Evolutionary conservation across 345 rosid species (phyloP), one percentile per base, ranked within the genome.

Genomic region (Mangifera indica): DNA sequence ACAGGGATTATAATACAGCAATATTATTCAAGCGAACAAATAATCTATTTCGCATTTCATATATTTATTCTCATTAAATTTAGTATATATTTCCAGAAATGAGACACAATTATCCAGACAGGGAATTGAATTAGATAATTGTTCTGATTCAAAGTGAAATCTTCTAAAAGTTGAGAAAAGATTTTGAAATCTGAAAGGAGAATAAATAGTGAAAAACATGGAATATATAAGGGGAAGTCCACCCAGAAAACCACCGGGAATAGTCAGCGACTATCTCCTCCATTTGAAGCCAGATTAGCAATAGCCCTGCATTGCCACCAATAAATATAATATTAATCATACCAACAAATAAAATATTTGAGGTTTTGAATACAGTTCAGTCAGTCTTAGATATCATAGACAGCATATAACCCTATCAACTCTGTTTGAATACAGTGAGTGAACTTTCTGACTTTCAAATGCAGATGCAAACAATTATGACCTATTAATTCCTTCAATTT

Each of bases 221-320:
- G 59, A 46, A 54, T 69, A 72, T 62, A 55, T 59, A 63, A 73
- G 17, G 65, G 37, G 57, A 70, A 61, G 69, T 60, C 57, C 17
- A 18, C 12, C 64, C 48, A 53, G 6, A 7, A 49, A 57, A 60
- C 20, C 78, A 59, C 54, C 79, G 45, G 42, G 44, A 65, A 40
- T 58, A 5, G 70, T 86, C 77, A 82, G 76, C 88, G 82, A 66
- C 75, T 79, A 74, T 83, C 83, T 72, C 81, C 79, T 64, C 83
- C 83, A n/a, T 84, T 84, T 42, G 67, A 71, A 60, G 81, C 67
- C 67, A 75, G 76, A 60, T 76, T 78, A 1, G 85, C 79, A 77
- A 85, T 49, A 71, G 85, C 86, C 91, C 93, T 88, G 83, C 81
- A 83, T 75, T 60, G 61, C 46, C 72, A 71, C 9, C 46, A 58